Conservation (phyloP, 116 monocot genomes). For the Papilionanthe hybrid region DNA sequence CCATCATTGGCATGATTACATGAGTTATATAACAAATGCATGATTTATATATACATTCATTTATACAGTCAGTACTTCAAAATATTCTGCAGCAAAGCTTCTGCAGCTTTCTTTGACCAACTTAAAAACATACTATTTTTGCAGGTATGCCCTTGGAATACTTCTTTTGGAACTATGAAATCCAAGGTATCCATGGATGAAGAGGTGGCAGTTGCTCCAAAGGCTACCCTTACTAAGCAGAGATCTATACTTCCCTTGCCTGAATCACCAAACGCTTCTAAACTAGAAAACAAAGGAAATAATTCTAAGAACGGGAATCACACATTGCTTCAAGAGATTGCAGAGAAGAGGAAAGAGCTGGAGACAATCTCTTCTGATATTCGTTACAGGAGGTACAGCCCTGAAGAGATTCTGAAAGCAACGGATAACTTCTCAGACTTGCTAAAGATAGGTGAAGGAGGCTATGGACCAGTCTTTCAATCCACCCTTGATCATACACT, state of each 20-base stretch:
- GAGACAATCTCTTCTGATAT: conserved; percentile 25
- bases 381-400: conserved; percentile 44
- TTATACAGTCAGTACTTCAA: not conserved
- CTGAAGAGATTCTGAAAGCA: conserved; percentile 52
- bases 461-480: conserved; percentile 82
- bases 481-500: conserved; percentile 50
- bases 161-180: not conserved
- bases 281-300: not conserved
- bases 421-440: conserved; percentile 51
- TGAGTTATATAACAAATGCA: no score
- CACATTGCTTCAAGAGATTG: conserved; percentile 4
- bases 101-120: not conserved
- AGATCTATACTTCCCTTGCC: not conserved
- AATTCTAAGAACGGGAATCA: not conserved
- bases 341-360: conserved; percentile 9
- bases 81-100: not conserved
- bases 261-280: conserved; percentile 7
- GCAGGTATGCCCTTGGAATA: not conserved
- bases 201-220: not conserved
- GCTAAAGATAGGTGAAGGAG: conserved; percentile 79
- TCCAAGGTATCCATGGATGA: not conserved
- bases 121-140: conserved; percentile 1
- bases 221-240: conserved; percentile 1
- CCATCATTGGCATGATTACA: no score
- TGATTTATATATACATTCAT: not conserved